Evolutionary conservation across 192 early-diverging fungal genomes (phyloP).

Genomic region (Entophlyctis helioformis): DNA sequence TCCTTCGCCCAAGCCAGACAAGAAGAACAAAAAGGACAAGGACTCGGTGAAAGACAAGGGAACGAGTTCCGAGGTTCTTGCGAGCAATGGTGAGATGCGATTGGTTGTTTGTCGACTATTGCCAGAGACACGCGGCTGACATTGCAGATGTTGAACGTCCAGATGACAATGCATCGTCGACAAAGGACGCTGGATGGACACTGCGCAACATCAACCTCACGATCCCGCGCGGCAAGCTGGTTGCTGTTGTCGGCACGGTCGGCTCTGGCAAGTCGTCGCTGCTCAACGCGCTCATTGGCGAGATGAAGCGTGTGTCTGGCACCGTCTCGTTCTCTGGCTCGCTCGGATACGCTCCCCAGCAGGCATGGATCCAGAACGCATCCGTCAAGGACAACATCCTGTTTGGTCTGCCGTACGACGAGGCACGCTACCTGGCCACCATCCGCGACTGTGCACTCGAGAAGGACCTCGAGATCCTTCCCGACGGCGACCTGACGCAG

Average conservation of each 20-base stretch:
- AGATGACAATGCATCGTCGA: no score
- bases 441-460: slow-evolving; percentile 59
- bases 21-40: no score
- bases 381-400: slow-evolving; percentile 53
- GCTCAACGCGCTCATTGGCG: slow-evolving; percentile 72
- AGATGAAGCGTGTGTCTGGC: slow-evolving; percentile 54
- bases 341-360: slow-evolving; percentile 70
- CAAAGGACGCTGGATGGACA: no score
- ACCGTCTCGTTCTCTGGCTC: slow-evolving; percentile 45
- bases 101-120: no score
- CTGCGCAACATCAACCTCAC: slow-evolving; percentile 36
- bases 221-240: slow-evolving; percentile 42
- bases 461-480: slow-evolving; percentile 52
- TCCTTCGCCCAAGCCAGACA: no score
- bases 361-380: slow-evolving; percentile 79
- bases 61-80: no score
- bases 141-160: no score
- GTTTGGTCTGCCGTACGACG: slow-evolving; percentile 54
- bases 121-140: no score
- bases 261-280: slow-evolving; percentile 79
- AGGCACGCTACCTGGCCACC: slow-evolving; percentile 46
- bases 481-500: slow-evolving; percentile 50
- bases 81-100: no score
- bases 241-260: slow-evolving; percentile 71
- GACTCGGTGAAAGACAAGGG: no score